phyloP scores from a whole-genome alignment of 2,329 filamentous ascomycete genomes.

The Leptodontidium sp. region DNA sequence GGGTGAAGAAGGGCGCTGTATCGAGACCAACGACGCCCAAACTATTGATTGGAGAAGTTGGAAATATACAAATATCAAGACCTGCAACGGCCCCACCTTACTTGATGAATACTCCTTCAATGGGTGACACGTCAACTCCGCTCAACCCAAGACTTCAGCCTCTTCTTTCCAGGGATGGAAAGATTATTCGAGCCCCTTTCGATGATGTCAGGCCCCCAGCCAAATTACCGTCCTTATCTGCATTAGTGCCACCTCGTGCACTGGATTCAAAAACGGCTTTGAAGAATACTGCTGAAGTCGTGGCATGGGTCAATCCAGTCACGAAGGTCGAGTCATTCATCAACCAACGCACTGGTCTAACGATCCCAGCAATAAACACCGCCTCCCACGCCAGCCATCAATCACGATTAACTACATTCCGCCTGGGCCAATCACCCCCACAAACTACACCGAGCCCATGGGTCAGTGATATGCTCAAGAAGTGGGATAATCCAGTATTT shows the following conservation, averaged over 20 bases:
- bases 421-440: background rate
- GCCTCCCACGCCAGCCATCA: background rate
- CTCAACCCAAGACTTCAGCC: background rate
- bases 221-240: background rate
- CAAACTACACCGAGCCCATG: constrained; percentile 52
- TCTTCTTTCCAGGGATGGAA: constrained; percentile 23
- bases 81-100: constrained; percentile 14
- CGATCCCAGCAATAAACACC: constrained; percentile 38
- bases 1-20: constrained; percentile 44
- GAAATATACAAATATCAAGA: background rate
- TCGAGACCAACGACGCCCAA: constrained; percentile 11
- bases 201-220: background rate
- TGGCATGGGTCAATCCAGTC: constrained; percentile 68
- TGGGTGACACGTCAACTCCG: too few species aligned
- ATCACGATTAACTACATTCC: background rate
- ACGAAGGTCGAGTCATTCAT: constrained; percentile 61
- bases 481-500: constrained; percentile 83
- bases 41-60: background rate
- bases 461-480: constrained; percentile 66
- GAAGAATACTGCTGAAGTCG: constrained; percentile 48
- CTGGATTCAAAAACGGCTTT: background rate
- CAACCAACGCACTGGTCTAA: constrained; percentile 64
- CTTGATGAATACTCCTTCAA: background rate
- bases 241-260: background rate
- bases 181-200: constrained; percentile 1